These are phyloP conservation scores for Coniochaeta sp. DNA, from an alignment of 2,329 filamentous ascomycete genomes.

Conservation along the genomic window DNA sequence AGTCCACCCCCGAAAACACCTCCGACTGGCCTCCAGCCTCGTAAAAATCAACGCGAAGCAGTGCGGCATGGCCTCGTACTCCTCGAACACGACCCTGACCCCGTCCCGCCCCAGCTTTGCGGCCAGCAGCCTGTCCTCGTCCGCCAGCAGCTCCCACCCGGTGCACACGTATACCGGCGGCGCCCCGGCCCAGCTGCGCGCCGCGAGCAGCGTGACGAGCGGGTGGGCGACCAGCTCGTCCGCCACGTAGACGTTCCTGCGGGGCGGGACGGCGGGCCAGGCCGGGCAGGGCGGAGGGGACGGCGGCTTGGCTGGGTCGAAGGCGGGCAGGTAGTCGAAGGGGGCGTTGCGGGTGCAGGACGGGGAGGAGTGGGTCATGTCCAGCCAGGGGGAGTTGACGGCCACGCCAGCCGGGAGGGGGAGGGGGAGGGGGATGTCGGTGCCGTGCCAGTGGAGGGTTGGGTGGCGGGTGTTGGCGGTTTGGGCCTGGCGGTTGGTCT, in stretches of 20 bases:
- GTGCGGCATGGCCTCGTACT: constrained; percentile 78
- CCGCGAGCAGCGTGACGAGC: constrained; percentile 55
- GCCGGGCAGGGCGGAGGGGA: constrained; percentile 37
- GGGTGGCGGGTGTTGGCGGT: constrained; percentile 46
- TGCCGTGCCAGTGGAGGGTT: constrained; percentile 51
- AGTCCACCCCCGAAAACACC: constrained; percentile 48
- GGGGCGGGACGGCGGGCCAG: constrained; percentile 50
- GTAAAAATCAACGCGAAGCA: constrained; percentile 56
- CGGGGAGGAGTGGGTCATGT: constrained; percentile 57
- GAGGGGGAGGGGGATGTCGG: constrained; percentile 49
- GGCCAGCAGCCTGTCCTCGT: constrained; percentile 58
- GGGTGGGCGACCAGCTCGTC: constrained; percentile 55
- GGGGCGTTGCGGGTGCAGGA: constrained; percentile 41
- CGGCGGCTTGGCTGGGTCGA: constrained; percentile 16
- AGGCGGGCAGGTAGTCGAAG: constrained; percentile 59
- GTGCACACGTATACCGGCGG: constrained; percentile 62
- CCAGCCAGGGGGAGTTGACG: constrained; percentile 61
- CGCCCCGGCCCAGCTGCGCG: constrained; percentile 48
- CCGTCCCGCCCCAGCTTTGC: constrained; percentile 46
- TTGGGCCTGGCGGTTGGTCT: constrained; percentile 40
- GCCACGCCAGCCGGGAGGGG: constrained; percentile 61
- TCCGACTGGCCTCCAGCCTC: constrained; percentile 31
- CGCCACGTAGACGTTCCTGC: constrained; percentile 45
- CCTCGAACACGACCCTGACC: constrained; percentile 56
- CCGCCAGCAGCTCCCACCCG: constrained; percentile 65